Evolutionary conservation across 345 rosid genomes (phyloP), one percentile per base, ranked within the genome.

Genomic region (Gossypium ekmanianum): DNA sequence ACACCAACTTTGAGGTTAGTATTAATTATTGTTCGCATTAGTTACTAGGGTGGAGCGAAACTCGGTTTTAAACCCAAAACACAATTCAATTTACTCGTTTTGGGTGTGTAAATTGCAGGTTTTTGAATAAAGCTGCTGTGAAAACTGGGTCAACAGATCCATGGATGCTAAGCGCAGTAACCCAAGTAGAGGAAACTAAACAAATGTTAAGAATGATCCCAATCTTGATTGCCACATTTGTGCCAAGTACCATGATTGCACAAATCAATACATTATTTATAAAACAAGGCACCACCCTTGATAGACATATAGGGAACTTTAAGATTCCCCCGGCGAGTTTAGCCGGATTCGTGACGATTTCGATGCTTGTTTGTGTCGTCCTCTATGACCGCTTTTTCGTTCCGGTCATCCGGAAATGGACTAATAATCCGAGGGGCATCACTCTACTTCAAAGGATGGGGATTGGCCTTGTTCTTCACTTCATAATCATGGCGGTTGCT

Each of bases 151-250:
- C 83, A 54, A 82, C 76, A 0, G 80, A 75, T 75, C 81, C 86
- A 24, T 95, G 97, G 98, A 80, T 75, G 81, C 81, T 93, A 0
- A 88, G 96, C 79, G 55, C 97, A 9, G 90, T 86, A 18, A 91
- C 97, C 20, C 96, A 91, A 85, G 96, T 95, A 0, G 99, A 95
- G 83, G 99, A 95, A 80, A 93, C 99, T 11, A 95, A 95, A 68
- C 97, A 95, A 74, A 93, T 91, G 94, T 52, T 95, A n/a, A 78
- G 90, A 80, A 95, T 95, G 99, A 81, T 93, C 55, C 98, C 97
- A 0, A 82, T 95, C 71, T 54, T 86, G 82, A 26, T 88, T 27
- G 79, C 90, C 12, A 91, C 94, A 1, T 89, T 93, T 45, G 85
- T 95, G 55, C 99, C 98, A 10, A 90, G 93, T 82, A 85, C 88